Conservation (phyloP, 2,329 filamentous ascomycete species). For the Phaeosphaeria sp. region DNA sequence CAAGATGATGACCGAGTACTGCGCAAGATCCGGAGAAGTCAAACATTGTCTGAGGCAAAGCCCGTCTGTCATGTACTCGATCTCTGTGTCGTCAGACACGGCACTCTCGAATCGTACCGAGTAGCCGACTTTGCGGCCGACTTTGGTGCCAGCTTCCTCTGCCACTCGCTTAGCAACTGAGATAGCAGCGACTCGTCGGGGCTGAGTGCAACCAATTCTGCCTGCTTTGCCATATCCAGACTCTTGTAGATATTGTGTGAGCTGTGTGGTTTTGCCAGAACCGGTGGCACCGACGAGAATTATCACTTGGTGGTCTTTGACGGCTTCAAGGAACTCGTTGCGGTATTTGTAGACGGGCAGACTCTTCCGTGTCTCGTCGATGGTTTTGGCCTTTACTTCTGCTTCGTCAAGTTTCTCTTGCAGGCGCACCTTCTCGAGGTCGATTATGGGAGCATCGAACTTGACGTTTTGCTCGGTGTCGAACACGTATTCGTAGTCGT, state of each 20-base stretch:
- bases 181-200: slow-evolving; percentile 95
- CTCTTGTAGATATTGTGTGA: slow-evolving; percentile 92
- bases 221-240: slow-evolving; percentile 63
- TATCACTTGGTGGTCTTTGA: slow-evolving; percentile 84
- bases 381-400: slow-evolving; percentile 84
- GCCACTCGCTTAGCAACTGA: slow-evolving; percentile 95
- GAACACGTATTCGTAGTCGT: slow-evolving; percentile 91
- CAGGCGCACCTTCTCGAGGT: slow-evolving; percentile 79
- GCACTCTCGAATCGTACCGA: slow-evolving; percentile 93
- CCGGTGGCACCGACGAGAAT: slow-evolving; percentile 96
- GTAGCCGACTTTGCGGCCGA: slow-evolving; percentile 93
- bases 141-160: slow-evolving; percentile 87
- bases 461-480: slow-evolving; percentile 88
- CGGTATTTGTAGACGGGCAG: slow-evolving; percentile 89
- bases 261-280: slow-evolving; percentile 92
- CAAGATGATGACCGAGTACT: slow-evolving; percentile 91
- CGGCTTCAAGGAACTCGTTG: slow-evolving; percentile 82
- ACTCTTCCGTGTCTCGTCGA: slow-evolving; percentile 89
- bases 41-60: slow-evolving; percentile 91
- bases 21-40: slow-evolving; percentile 81
- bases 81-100: slow-evolving; percentile 80
- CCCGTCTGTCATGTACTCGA: slow-evolving; percentile 98
- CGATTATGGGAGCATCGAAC: slow-evolving; percentile 74
- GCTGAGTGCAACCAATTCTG: slow-evolving; percentile 90
- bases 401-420: slow-evolving; percentile 85